These are phyloP conservation scores for Stevia rebaudiana DNA, from an alignment of 140 eudicot genomes.

Conservation along the genomic window DNA sequence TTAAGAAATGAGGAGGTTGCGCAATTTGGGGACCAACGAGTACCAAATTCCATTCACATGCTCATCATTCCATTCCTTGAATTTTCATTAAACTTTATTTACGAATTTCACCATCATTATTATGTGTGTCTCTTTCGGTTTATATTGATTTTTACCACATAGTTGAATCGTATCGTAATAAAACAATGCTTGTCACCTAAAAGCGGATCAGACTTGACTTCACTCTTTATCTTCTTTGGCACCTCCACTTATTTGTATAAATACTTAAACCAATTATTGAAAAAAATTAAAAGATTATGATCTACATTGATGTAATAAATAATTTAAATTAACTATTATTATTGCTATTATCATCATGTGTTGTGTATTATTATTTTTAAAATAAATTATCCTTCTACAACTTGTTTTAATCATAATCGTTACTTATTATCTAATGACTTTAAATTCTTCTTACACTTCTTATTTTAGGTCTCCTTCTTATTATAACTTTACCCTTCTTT, in stretches of 20 bases:
- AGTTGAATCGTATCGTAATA: constrained; percentile 8
- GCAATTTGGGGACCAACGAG: constrained; percentile 30
- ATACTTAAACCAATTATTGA: background rate
- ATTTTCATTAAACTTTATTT: constrained; percentile 3
- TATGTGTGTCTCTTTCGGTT: background rate
- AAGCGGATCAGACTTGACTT: constrained; percentile 36
- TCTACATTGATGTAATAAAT: too few species aligned
- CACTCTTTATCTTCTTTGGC: constrained; percentile 18
- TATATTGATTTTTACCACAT: background rate
- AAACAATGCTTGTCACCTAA: constrained; percentile 22
- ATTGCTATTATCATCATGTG: too few species aligned
- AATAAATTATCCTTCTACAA: too few species aligned
- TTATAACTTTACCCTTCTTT: too few species aligned
- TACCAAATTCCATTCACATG: constrained; percentile 20
- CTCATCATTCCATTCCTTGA: constrained; percentile 10
- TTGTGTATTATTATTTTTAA: too few species aligned
- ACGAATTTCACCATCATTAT: background rate
- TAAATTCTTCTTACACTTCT: too few species aligned
- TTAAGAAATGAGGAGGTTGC: constrained; percentile 26
- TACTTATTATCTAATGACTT: too few species aligned
- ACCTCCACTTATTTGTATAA: constrained; percentile 7
- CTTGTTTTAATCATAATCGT: too few species aligned
- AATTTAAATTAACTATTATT: too few species aligned
- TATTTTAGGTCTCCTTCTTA: too few species aligned
- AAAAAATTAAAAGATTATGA: too few species aligned